Base-by-base conservation (phyloP, 148 eudicot species). In the Persicaria maculosa region DNA sequence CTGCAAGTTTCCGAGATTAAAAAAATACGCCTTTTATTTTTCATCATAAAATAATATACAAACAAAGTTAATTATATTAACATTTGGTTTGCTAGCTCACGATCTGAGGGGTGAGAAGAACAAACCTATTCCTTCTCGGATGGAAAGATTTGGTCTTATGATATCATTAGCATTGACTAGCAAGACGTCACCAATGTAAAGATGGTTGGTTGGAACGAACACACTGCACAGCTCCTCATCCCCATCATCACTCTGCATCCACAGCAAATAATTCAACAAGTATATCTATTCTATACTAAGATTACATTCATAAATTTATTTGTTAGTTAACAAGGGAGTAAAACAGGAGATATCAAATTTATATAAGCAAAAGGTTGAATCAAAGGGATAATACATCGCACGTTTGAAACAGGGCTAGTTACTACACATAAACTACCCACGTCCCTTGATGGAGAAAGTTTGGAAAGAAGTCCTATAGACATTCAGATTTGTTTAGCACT, bases 171-270 rank as follows among this genome's bases (percentile, higher is more conserved):
- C 85, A 80, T 83, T 86, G 44, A 92, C 95, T 78, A 92, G 78
- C 57, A 92, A 84, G 83, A 92, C 82, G 80, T 92, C 97, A 74
- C 97, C 97, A 48, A 92, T 88, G 68, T 92, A 92, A 73, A 92
- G 86, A 86, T 92, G 97, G 81, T 92, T 92, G 70, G 97, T 92
- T 25, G 97, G 95, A 68, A 92, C 92, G 77, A 88, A 92, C 61
- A 92, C 97, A 84, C 97, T 92, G 73, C 95, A 92, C 80, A 92
- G 64, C 81, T 90, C 97, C 83, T 92, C 97, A 70, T 92, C 97
- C 31, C 92, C 97, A 72, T 90, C 88, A 76, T 92, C 91, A 68
- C 59, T 88, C 94, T 92, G 90, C 77, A 40, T 2, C 40, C 70
- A 65, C 70, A 43, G 19, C 46, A 65, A 65, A 11, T 36, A 43